Base-by-base conservation (phyloP, 306 rosid species). In the Lotus japonicus region DNA sequence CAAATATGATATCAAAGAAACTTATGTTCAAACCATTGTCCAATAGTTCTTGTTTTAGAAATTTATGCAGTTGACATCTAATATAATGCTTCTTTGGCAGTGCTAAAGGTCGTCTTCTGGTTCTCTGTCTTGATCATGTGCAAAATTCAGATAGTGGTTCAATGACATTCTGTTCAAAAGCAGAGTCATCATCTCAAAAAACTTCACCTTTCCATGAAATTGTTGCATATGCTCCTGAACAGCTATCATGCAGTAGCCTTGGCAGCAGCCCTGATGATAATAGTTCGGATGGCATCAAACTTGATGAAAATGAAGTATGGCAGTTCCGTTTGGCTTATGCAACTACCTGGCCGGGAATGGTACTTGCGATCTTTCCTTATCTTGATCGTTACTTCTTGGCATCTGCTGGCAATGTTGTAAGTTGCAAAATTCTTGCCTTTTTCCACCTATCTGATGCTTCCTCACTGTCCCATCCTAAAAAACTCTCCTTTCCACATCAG, bases 81-180 rank as follows among this genome's bases (percentile, higher is more conserved):
- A 88, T 80, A 71, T 75, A 49, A 61, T 74, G 71, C 59, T 72
- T 77, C 63, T 73, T 59, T 70, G 53, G 76, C 92, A 91, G 96
- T 83, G 70, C 84, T 78, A 89, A 85, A 80, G 98, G 98, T 16
- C 97, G 94, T 61, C 88, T 92, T 80, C 84, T 88, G 77, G 94
- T 88, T 77, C 84, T 92, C 64, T 88, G 92, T 74, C 86, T 92
- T 67, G 97, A 86, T 71, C 95, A 90, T 19, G 81, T 80, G 77
- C 97, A 88, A 85, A 90, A 84, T 84, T 92, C 98, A 60, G 97
- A 92, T 75, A 86, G 91, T 72, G 96, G 95, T 44, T 92, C 98
- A 42, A 83, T 89, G 89, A 89, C 91, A 49, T 83, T 82, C 63
- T 74, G 89, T 80, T 84, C 97, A 26, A 88, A 90, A 84, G 86